phyloP scores from a whole-genome alignment of 805 yeast species.

The Yarrowia divulgata region DNA sequence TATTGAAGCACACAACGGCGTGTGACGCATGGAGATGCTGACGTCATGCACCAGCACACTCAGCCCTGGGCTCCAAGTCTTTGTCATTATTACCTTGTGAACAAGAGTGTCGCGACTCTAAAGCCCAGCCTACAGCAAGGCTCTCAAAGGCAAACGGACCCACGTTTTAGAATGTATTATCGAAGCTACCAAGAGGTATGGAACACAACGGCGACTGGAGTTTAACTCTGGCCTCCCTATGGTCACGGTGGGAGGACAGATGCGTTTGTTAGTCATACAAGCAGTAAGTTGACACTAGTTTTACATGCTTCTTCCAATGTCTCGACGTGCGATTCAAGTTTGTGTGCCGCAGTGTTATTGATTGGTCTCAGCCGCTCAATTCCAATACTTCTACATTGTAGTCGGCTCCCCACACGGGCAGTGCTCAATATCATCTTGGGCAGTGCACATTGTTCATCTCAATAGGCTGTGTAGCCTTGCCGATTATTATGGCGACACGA shows the following conservation, averaged over 20 bases:
- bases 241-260: too few species aligned
- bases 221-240: slow-evolving; percentile 13
- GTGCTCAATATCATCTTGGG: background rate
- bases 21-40: slow-evolving; percentile 14
- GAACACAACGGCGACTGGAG: slow-evolving; percentile 30
- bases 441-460: too few species aligned
- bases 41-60: slow-evolving; percentile 2
- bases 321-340: background rate
- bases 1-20: background rate
- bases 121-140: background rate
- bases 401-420: background rate
- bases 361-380: too few species aligned
- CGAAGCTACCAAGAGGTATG: slow-evolving; percentile 31
- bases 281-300: background rate
- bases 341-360: too few species aligned
- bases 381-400: too few species aligned
- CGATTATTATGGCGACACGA: too few species aligned
- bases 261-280: slow-evolving; percentile 26
- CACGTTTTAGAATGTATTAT: slow-evolving; percentile 2
- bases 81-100: background rate
- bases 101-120: background rate
- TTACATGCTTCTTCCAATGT: background rate
- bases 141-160: background rate
- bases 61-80: background rate
- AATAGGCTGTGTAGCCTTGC: background rate